phyloP scores from a whole-genome alignment of 352 stramenopile genomes.

The Phytopythium montanum region DNA sequence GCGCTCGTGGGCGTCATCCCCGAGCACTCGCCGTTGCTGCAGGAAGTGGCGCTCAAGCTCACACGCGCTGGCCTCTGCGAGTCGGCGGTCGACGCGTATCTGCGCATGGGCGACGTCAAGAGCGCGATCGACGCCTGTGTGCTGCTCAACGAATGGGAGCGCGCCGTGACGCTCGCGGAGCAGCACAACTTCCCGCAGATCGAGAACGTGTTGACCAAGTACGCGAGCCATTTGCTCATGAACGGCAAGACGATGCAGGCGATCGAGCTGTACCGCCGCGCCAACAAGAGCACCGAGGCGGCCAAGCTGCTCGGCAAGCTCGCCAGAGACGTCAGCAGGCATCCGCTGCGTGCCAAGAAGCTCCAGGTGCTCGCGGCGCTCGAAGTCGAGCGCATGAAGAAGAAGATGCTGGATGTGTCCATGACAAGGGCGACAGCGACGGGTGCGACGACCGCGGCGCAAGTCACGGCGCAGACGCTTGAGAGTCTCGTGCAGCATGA shows the following conservation, averaged over 20 bases:
- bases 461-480: constrained; percentile 88
- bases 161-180: constrained; percentile 87
- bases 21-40: constrained; percentile 70
- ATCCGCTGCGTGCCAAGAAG: constrained; percentile 92
- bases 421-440: constrained; percentile 43
- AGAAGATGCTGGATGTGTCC: constrained; percentile 86
- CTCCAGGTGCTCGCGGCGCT: constrained; percentile 92
- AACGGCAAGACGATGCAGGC: constrained; percentile 85
- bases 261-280: constrained; percentile 92
- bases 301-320: constrained; percentile 89
- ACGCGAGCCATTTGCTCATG: constrained; percentile 80
- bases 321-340: constrained; percentile 72
- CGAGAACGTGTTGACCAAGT: constrained; percentile 90
- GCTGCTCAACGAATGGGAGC: constrained; percentile 91
- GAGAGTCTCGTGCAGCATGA: constrained; percentile 91
- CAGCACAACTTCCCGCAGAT: constrained; percentile 93
- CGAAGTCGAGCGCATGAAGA: constrained; percentile 91
- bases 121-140: constrained; percentile 92
- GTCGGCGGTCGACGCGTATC: constrained; percentile 81
- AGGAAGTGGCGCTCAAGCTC: constrained; percentile 87
- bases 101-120: constrained; percentile 91
- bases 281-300: constrained; percentile 91
- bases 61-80: constrained; percentile 81
- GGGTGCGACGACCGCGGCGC: constrained; percentile 40
- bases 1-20: constrained; percentile 83